These are phyloP conservation scores for Colletotrichum sublineola DNA, from an alignment of 2,329 filamentous ascomycete species.

Conservation along the genomic window DNA sequence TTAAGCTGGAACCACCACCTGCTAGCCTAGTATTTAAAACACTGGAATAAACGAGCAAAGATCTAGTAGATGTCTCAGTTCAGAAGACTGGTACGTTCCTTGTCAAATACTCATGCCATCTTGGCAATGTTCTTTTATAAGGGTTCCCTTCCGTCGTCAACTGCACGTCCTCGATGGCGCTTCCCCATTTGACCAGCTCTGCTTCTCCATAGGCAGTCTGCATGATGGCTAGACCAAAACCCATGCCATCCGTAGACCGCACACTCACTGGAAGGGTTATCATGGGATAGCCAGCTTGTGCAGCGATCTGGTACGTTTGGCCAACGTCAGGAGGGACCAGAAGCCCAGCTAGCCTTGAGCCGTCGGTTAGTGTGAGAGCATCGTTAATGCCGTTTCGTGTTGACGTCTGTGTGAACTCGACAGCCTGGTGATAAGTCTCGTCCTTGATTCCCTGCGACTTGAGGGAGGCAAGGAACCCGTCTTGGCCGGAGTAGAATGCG, in stretches of 20 bases:
- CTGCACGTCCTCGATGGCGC: conserved; percentile 73
- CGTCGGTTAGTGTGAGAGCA: conserved; percentile 65
- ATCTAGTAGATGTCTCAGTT: not conserved
- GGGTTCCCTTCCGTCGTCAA: conserved; percentile 53
- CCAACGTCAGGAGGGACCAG: conserved; percentile 78
- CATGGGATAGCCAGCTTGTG: conserved; percentile 82
- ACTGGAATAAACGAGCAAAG: not conserved
- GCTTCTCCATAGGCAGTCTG: conserved; percentile 73
- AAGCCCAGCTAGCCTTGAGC: conserved; percentile 67
- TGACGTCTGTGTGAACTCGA: conserved; percentile 70
- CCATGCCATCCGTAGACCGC: conserved; percentile 67
- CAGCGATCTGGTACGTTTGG: conserved; percentile 77
- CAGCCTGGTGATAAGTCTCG: conserved; percentile 75
- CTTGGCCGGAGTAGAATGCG: conserved; percentile 78
- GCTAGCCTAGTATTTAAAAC: too few relatives aligned
- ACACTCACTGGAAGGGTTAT: conserved; percentile 76
- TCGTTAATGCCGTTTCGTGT: conserved; percentile 78
- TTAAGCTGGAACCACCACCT: too few relatives aligned
- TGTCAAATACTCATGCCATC: conserved; percentile 65
- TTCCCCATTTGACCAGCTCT: conserved; percentile 70
- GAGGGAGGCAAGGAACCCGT: conserved; percentile 75
- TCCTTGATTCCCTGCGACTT: conserved; percentile 72
- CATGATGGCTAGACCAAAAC: conserved; percentile 70
- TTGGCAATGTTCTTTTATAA: conserved; percentile 63
- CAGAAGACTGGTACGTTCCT: conserved; percentile 57